Conservation (phyloP, 2,329 filamentous ascomycete genomes). For the Chaetomium globosum region DNA sequence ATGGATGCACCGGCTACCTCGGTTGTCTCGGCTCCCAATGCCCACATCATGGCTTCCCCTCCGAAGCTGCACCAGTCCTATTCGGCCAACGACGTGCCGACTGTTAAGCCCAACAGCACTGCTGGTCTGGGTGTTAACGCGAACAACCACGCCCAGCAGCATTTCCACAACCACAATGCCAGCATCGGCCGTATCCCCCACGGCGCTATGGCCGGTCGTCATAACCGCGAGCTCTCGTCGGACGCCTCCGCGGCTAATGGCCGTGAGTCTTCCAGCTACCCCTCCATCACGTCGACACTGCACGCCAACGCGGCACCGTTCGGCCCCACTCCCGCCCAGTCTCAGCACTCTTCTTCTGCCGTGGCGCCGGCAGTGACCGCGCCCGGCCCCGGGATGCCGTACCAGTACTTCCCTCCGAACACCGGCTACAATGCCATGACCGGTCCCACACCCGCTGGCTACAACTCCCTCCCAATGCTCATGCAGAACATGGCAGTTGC, state of each 20-base stretch:
- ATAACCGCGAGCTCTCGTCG: constrained; percentile 70
- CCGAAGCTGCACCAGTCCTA: constrained; percentile 84
- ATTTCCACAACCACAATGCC: constrained; percentile 76
- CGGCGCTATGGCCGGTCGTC: constrained; percentile 65
- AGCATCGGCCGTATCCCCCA: constrained; percentile 78
- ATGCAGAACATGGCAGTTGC: constrained; percentile 68
- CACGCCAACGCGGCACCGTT: constrained; percentile 82
- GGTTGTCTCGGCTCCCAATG: constrained; percentile 52
- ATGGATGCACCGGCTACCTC: constrained; percentile 37
- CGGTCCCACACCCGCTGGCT: constrained; percentile 40
- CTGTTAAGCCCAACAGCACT: constrained; percentile 69
- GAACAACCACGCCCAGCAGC: constrained; percentile 64
- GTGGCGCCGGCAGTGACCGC: constrained; percentile 38
- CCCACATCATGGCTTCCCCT: constrained; percentile 61
- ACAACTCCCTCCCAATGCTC: constrained; percentile 59
- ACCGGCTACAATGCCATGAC: constrained; percentile 41
- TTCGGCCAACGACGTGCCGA: constrained; percentile 86
- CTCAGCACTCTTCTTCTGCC: constrained; percentile 40
- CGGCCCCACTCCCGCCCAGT: constrained; percentile 60
- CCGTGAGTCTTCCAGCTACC: constrained; percentile 56
- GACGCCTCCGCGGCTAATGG: constrained; percentile 48
- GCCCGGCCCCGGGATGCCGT: constrained; percentile 37
- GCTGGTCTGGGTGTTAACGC: constrained; percentile 51
- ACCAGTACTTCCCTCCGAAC: constrained; percentile 37
- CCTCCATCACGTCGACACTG: constrained; percentile 69